Evolutionary conservation across 1,139 yeast species (phyloP).

Genomic region (Starmera stellimalicola): DNA sequence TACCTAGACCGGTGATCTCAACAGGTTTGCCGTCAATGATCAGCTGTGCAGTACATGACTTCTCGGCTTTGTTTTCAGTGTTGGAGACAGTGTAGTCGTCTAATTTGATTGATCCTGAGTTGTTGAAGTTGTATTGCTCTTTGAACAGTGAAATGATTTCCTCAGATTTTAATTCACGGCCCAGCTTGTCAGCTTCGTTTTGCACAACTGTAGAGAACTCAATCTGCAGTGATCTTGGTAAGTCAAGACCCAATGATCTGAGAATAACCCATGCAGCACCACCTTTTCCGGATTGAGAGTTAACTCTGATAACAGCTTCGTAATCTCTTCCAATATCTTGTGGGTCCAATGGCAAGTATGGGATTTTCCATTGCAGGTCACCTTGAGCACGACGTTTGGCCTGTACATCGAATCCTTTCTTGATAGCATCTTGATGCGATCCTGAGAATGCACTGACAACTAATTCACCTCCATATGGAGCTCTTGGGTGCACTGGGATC

Average conservation of each 20-base stretch:
- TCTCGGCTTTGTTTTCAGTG: conserved; percentile 32
- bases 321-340: conserved; percentile 92
- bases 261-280: conserved; percentile 97
- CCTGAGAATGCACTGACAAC: conserved; percentile 97
- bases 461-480: conserved; percentile 94
- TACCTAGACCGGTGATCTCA: conserved; percentile 64
- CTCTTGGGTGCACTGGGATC: conserved; percentile 86
- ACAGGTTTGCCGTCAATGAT: conserved; percentile 35
- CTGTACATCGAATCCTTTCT: conserved; percentile 78
- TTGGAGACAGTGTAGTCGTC: conserved; percentile 38
- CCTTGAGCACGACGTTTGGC: conserved; percentile 38
- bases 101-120: conserved; percentile 37
- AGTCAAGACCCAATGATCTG: conserved; percentile 78
- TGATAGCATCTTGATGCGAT: conserved; percentile 96
- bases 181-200: conserved; percentile 66
- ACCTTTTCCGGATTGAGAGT: conserved; percentile 97
- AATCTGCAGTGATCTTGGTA: conserved; percentile 88
- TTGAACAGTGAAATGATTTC: conserved; percentile 77
- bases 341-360: conserved; percentile 95
- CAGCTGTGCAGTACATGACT: conserved; percentile 42
- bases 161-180: conserved; percentile 70
- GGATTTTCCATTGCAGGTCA: conserved; percentile 64
- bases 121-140: conserved; percentile 55
- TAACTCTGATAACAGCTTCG: conserved; percentile 96
- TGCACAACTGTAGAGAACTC: conserved; percentile 85